phyloP scores from a whole-genome alignment of 202 grass and related monocot species.

The Carex arenaria region DNA sequence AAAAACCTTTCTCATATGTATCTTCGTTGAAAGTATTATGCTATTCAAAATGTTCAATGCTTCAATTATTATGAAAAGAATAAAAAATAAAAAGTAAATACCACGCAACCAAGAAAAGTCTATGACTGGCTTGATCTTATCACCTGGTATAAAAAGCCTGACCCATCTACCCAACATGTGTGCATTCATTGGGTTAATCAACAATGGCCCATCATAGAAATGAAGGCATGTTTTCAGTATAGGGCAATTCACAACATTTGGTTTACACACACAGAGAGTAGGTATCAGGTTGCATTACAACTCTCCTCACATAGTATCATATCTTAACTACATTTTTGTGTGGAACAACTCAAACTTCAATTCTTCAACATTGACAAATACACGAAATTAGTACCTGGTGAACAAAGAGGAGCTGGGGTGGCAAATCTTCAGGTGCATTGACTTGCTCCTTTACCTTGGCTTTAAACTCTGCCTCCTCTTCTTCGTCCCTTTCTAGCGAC shows the following conservation, averaged over 20 bases:
- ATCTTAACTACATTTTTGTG: neutral
- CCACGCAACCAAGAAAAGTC: neutral
- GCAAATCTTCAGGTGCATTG: constrained; percentile 74
- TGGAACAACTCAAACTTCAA: neutral
- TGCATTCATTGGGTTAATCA: neutral
- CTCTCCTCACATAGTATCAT: neutral
- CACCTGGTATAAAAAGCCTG: neutral
- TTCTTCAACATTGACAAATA: neutral
- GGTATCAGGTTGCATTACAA: neutral
- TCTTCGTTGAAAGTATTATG: neutral
- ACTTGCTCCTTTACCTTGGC: constrained; percentile 74
- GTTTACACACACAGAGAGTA: neutral
- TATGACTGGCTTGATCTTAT: neutral
- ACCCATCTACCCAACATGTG: neutral
- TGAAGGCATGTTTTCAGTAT: neutral
- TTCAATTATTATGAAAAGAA: neutral
- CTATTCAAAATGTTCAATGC: neutral
- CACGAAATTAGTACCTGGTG: constrained; percentile 54
- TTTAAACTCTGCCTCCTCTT: constrained; percentile 92
- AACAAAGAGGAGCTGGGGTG: constrained; percentile 86
- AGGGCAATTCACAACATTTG: neutral
- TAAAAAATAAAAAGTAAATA: neutral
- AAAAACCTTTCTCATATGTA: neutral
- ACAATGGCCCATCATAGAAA: neutral
- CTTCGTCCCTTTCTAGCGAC: constrained; percentile 73